These are phyloP conservation scores for Aspergillus haitiensis DNA, from an alignment of 495 filamentous ascomycete genomes.

Conservation along the genomic window DNA sequence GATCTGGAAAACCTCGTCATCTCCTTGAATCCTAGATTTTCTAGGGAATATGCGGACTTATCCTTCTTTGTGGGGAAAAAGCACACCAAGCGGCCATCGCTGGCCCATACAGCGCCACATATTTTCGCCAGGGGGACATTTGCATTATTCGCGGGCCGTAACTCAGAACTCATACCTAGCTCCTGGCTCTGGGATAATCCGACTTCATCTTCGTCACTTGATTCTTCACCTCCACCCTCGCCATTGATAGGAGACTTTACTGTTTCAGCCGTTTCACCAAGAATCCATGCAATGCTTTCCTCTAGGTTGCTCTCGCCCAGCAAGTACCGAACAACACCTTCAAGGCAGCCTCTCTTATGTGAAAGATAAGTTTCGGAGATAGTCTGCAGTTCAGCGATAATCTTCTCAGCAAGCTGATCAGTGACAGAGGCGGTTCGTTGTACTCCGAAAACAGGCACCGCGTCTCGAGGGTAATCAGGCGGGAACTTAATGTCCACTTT, in stretches of 20 bases:
- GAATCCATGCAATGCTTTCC: constrained; percentile 68
- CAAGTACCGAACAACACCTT: constrained; percentile 78
- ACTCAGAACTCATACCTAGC: constrained; percentile 55
- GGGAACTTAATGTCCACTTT: constrained; percentile 82
- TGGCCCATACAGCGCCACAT: constrained; percentile 76
- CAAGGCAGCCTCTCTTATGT: constrained; percentile 73
- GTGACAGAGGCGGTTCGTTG: constrained; percentile 79
- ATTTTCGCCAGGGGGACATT: constrained; percentile 72
- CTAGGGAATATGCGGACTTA: constrained; percentile 62
- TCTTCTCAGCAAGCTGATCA: constrained; percentile 61
- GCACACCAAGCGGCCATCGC: constrained; percentile 76
- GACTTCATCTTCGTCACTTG: constrained; percentile 86
- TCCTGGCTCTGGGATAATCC: constrained; percentile 52
- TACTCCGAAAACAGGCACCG: constrained; percentile 65
- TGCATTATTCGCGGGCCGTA: constrained; percentile 59
- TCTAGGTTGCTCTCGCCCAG: constrained; percentile 79
- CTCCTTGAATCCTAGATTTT: constrained; percentile 59
- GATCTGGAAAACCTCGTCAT: constrained; percentile 59
- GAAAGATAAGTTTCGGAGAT: constrained; percentile 69
- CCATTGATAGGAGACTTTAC: constrained; percentile 53
- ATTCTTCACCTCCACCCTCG: constrained; percentile 65
- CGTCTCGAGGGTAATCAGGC: constrained; percentile 65
- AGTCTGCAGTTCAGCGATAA: constrained; percentile 65
- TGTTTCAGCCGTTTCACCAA: constrained; percentile 46
- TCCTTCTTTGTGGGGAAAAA: constrained; percentile 85